A percentile compares a stretch with the other conserved stretches of the same genome.
These are phyloP conservation scores for Chenopodium formosanum DNA, from an alignment of 148 eudicot genomes.

Conservation along the genomic window DNA sequence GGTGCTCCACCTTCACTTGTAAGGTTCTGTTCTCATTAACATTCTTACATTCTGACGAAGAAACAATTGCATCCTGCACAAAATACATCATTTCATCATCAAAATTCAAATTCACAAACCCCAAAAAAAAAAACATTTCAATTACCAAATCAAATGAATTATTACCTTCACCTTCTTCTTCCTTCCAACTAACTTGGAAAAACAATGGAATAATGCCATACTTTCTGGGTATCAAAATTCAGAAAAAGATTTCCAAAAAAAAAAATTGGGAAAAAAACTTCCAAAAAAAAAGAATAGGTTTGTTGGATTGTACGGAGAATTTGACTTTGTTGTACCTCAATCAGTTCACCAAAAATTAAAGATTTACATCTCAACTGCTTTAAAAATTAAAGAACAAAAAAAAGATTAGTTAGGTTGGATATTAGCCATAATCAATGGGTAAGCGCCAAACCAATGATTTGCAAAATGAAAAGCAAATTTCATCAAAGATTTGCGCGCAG, in stretches of 20 bases:
- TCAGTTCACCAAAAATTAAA: conserved; percentile 3
- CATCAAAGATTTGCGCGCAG: conserved; percentile 23
- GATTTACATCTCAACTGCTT: conserved; percentile 25
- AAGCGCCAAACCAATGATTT: conserved; percentile 53
- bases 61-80: conserved; percentile 39
- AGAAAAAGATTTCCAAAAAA: not conserved
- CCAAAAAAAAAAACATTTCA: not conserved
- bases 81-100: not conserved
- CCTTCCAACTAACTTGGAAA: conserved; percentile 35
- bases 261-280: not conserved
- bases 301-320: not conserved
- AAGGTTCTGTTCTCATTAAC: conserved; percentile 34
- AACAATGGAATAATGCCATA: conserved; percentile 62
- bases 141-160: conserved; percentile 2
- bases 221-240: not conserved
- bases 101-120: not conserved
- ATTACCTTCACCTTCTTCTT: conserved; percentile 64
- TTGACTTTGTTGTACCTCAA: not conserved
- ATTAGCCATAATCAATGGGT: conserved; percentile 92
- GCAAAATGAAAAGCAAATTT: conserved; percentile 34
- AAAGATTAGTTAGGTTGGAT: conserved; percentile 10
- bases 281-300: not conserved
- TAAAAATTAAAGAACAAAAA: conserved; percentile 10
- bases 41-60: conserved; percentile 20
- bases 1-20: conserved; percentile 45